Percentiles rank a stretch among this genome's conserved stretches.
Conservation (phyloP, 2,329 filamentous ascomycete genomes). For the Colletotrichum acutatum region DNA sequence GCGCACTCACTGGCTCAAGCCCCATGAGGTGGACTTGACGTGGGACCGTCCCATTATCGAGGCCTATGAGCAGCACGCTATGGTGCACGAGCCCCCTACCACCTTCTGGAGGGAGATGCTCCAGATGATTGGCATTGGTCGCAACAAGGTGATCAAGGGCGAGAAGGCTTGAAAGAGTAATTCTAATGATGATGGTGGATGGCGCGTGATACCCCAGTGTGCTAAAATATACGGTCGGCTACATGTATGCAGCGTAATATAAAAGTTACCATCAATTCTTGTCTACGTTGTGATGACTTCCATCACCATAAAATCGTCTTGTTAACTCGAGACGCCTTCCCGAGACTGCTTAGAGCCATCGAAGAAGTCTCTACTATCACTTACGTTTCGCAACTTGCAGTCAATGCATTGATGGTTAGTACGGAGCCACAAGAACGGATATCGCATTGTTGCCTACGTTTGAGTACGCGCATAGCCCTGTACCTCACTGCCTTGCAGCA, state of each 20-base stretch:
- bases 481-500: too few species aligned
- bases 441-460: too few species aligned
- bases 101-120: slow-evolving; percentile 68
- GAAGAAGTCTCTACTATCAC: too few species aligned
- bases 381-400: too few species aligned
- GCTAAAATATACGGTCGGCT: neutral
- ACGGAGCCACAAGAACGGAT: too few species aligned
- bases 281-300: neutral
- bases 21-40: slow-evolving; percentile 67
- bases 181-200: neutral
- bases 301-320: neutral
- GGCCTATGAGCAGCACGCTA: slow-evolving; percentile 58
- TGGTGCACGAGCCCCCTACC: slow-evolving; percentile 50
- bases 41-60: slow-evolving; percentile 70
- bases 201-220: slow-evolving; percentile 16
- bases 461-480: too few species aligned
- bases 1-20: slow-evolving; percentile 64
- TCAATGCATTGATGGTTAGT: too few species aligned
- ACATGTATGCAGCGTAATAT: neutral
- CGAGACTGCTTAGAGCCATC: neutral
- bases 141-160: slow-evolving; percentile 38
- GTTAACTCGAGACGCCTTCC: neutral
- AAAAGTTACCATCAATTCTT: neutral
- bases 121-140: slow-evolving; percentile 54
- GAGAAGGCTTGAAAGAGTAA: slow-evolving; percentile 31